A percentile compares a stretch with the other conserved stretches of the same genome.
Evolutionary conservation across 2,329 filamentous ascomycete genomes (phyloP).

Genomic region (Fusarium duplospermum): DNA sequence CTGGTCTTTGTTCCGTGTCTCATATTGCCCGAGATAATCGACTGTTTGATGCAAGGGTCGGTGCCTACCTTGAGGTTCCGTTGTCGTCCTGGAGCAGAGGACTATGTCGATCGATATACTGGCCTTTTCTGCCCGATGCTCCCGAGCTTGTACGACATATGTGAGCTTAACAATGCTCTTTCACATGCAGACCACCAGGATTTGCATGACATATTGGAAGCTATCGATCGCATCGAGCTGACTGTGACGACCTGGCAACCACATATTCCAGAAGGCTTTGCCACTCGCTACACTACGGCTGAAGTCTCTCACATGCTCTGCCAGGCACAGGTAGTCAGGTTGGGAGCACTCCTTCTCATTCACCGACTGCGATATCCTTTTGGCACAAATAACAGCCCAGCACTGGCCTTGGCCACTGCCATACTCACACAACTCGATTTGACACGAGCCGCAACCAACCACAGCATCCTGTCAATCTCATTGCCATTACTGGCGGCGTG

Average conservation of each 20-base stretch:
- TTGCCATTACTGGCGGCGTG: slow-evolving; percentile 34
- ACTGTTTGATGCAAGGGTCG: slow-evolving; percentile 38
- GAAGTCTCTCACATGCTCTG: slow-evolving; percentile 47
- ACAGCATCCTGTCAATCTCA: background rate
- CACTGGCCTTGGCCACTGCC: slow-evolving; percentile 29
- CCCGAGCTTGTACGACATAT: slow-evolving; percentile 42
- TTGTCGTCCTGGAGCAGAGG: background rate
- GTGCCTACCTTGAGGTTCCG: slow-evolving; percentile 38
- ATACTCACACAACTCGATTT: slow-evolving; percentile 42
- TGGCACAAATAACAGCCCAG: slow-evolving; percentile 29
- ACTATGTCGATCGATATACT: slow-evolving; percentile 41
- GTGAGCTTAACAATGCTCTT: slow-evolving; percentile 35
- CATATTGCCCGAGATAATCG: slow-evolving; percentile 37
- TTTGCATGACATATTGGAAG: slow-evolving; percentile 4
- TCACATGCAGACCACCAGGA: background rate
- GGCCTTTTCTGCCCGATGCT: slow-evolving; percentile 41
- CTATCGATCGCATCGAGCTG: slow-evolving; percentile 22
- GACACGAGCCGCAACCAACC: slow-evolving; percentile 18
- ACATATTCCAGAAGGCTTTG: slow-evolving; percentile 34
- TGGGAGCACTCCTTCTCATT: slow-evolving; percentile 38
- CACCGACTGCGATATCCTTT: slow-evolving; percentile 40
- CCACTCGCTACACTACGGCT: slow-evolving; percentile 19
- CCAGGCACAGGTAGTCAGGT: slow-evolving; percentile 41
- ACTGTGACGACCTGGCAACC: slow-evolving; percentile 38
- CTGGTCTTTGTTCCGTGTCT: slow-evolving; percentile 38